Percentiles rank a stretch among this genome's conserved stretches.
phyloP scores from a whole-genome alignment of 352 stramenopile genomes.

The Phytopythium vexans region DNA sequence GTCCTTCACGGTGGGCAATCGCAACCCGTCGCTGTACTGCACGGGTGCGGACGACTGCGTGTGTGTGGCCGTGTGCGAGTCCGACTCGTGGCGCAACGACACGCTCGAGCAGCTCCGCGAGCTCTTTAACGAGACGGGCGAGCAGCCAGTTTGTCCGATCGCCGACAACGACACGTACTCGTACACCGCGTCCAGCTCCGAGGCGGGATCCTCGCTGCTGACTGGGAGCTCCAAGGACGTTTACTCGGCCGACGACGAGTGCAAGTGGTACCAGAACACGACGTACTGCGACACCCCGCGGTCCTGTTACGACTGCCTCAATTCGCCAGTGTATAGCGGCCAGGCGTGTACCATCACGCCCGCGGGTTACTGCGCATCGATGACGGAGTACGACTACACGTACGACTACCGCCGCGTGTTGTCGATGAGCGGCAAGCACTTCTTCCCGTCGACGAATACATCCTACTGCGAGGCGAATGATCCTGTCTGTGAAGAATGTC shows the following conservation, averaged over 20 bases:
- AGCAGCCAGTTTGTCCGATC: conserved; percentile 23
- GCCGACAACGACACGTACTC: conserved; percentile 28
- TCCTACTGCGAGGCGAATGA: conserved; percentile 51
- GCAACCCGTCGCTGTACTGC: conserved; percentile 54
- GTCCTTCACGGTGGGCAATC: conserved; percentile 31
- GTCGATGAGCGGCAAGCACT: conserved; percentile 21
- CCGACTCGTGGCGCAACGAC: conserved; percentile 35
- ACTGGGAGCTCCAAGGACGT: conserved; percentile 17
- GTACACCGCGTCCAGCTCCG: conserved; percentile 6
- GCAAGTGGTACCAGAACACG: conserved; percentile 66
- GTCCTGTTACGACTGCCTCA: conserved; percentile 61
- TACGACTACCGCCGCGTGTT: conserved; percentile 41
- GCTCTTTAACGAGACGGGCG: conserved; percentile 13
- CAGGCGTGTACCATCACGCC: conserved; percentile 50
- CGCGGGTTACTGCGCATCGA: conserved; percentile 53
- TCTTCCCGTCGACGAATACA: conserved; percentile 56
- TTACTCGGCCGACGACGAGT: conserved; percentile 36
- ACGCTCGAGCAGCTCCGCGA: conserved; percentile 30
- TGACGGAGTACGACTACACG: conserved; percentile 29
- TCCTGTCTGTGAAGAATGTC: conserved; percentile 21
- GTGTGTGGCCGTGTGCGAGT: conserved; percentile 55
- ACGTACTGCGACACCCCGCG: conserved; percentile 38
- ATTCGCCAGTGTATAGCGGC: conserved; percentile 31
- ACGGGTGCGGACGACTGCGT: conserved; percentile 32
- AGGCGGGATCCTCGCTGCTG: neutral